Base-by-base conservation (phyloP, 2,329 filamentous ascomycete species). In the Penicillium thymicola region DNA sequence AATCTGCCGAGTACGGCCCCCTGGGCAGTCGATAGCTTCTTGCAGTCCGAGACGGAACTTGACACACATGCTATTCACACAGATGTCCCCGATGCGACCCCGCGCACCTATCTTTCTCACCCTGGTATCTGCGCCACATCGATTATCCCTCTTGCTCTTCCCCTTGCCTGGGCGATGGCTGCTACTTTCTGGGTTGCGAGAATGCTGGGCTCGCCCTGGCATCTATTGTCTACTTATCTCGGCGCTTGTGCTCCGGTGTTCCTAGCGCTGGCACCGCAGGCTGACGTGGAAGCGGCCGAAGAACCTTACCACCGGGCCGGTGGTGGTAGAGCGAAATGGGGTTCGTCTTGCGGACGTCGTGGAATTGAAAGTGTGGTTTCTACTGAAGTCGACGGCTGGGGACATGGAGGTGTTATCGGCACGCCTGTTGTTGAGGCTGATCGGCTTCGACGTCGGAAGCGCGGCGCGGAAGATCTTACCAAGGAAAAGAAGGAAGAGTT, bases 371-470 rank as follows among this genome's bases (percentile, higher is more conserved):
- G 81, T 38, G 84, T 90, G 5, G 88, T 87, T 73, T 85, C 85
- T 66, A 95, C 92, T 1, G 90, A 96, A 72, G 87, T 96, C 3
- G 86, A 90, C 42, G 90, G 91, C 8, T 97, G 92, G 92, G 92
- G 91, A 0, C 79, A 79, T 70, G 80, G 81, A 43, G 85, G 85
- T 3, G 77, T 75, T 32, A 70, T 83, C 30, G 74, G 79, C 0
- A 88, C 86, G 64, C 70, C 67, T 65, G 74, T 77, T 40, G 66
- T 75, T 43, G 80, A 80, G 3, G 75, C 79, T 52, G 76, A 85
- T 62, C 75, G 78, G 42, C 81, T 78, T 66, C 76, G 79, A 25
- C 78, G 81, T 11, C 80, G 90, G 60, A 87, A 84, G 71, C 78
- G 79, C 4, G 82, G 81, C 14, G 82, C 83, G 2, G 73, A 70